Evolutionary conservation across 2,329 filamentous ascomycete genomes (phyloP), one percentile per base, ranked within the genome.

Genomic region (Rutstroemia sp.): DNA sequence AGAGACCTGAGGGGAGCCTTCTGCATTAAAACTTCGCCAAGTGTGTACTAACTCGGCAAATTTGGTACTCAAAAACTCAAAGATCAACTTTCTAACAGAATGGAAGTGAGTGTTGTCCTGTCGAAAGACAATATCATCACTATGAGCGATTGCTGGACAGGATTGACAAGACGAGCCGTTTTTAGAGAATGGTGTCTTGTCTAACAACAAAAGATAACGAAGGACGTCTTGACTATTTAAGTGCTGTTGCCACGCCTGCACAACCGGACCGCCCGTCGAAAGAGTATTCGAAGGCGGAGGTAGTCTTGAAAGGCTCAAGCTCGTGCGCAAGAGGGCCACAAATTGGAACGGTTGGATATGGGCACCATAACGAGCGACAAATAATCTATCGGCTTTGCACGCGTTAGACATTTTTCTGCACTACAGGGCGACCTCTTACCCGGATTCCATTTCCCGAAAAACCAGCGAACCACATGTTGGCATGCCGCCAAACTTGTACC

Each of bases 381-480:
- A 89, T 4, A 77, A 73, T 55, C 80, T 75, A 65, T 95, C 89
- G 41, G 77, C 84, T 87, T 60, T 30, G n/a, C 38, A 52, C 14
- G 57, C 47, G 57, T 57, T 48, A 58, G 47, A 52, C 41, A 47
- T 17, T 23, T 10, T 14, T 25, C 10, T n/a, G n/a, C 12, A 21
- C 16, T n/a, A 12, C 12, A 56, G 30, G 44, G n/a, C n/a, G 7
- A n/a, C 5, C 54, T 70, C 80, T 69, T 75, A 92, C 89, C 84
- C 61, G 91, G 87, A 62, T 84, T 84, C 91, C 92, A 99, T 65
- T 81, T 86, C 37, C 84, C 80, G 64, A 91, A 84, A 1, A 94
- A 70, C 94, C 94, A 99, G 64, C 84, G 79, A 56, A 94, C 81
- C 38, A 94, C 79, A 64, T 88, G 82, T 61, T 83, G 87, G 39